These are phyloP conservation scores for Acer negundo DNA, from an alignment of 345 rosid species.

Conservation along the genomic window DNA sequence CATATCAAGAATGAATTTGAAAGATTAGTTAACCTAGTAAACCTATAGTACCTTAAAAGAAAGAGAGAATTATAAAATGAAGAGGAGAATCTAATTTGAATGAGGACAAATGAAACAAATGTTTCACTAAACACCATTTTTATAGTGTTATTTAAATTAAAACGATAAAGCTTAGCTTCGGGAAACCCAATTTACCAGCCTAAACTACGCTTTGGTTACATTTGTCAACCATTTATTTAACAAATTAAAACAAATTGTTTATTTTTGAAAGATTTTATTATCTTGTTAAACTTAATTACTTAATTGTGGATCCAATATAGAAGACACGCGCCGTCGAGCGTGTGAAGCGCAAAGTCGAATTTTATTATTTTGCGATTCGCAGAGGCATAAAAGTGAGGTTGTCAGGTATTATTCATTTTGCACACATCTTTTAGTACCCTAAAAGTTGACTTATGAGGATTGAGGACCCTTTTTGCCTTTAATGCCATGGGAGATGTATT, in stretches of 20 bases:
- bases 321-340: neutral
- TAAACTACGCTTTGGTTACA: constrained; percentile 25
- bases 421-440: neutral
- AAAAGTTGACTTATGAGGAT: neutral
- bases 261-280: too few relatives aligned
- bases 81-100: constrained; percentile 45
- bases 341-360: neutral
- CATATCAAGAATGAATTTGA: too few relatives aligned
- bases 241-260: too few relatives aligned
- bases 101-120: constrained; percentile 39
- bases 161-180: constrained; percentile 40
- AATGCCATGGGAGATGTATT: too few relatives aligned
- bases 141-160: constrained; percentile 19
- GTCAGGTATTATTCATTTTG: constrained; percentile 16
- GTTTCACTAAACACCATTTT: constrained; percentile 32
- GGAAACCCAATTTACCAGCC: constrained; percentile 28
- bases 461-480: neutral
- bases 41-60: too few relatives aligned
- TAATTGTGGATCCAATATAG: too few relatives aligned
- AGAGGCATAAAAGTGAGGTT: neutral
- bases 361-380: neutral
- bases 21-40: too few relatives aligned
- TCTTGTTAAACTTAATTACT: constrained; percentile 2
- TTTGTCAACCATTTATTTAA: constrained; percentile 8
- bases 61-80: neutral